A percentile compares a stretch with the other conserved stretches of the same genome.
These are phyloP conservation scores for Quercus tomentella DNA, from an alignment of 331 rosid genomes.

Conservation along the genomic window DNA sequence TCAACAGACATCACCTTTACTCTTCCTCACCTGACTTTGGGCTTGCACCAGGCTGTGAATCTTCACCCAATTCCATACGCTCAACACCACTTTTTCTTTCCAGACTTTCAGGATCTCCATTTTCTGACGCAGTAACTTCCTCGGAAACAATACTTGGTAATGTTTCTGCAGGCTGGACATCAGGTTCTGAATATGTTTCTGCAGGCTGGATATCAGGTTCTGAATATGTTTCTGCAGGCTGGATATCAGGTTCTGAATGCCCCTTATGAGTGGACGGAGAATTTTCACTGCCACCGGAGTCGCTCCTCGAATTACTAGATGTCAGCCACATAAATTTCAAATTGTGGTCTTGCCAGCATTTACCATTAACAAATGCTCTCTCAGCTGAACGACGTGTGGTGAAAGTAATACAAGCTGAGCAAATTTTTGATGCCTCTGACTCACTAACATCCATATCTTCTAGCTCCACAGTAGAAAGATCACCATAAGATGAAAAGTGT, in stretches of 20 bases:
- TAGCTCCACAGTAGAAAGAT: constrained; percentile 53
- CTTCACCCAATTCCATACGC: constrained; percentile 43
- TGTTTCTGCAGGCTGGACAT: constrained; percentile 36
- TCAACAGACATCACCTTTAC: constrained; percentile 40
- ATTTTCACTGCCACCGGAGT: constrained; percentile 36
- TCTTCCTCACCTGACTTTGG: constrained; percentile 37
- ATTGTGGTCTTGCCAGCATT: constrained; percentile 72
- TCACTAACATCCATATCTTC: constrained; percentile 42
- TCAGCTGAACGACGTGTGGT: constrained; percentile 74
- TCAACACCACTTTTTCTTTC: constrained; percentile 33
- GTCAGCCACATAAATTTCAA: constrained; percentile 69
- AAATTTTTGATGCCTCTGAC: constrained; percentile 42
- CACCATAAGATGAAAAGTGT: constrained; percentile 73
- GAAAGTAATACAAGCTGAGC: constrained; percentile 47
- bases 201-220: constrained; percentile 33
- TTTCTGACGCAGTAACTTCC: constrained; percentile 34
- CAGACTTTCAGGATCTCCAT: constrained; percentile 31
- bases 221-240: constrained; percentile 9
- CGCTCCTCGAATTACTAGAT: constrained; percentile 35
- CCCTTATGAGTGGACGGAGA: constrained; percentile 49
- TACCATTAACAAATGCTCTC: constrained; percentile 67
- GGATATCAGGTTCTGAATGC: constrained; percentile 34
- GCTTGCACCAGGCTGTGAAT: constrained; percentile 27
- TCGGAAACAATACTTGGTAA: constrained; percentile 17
- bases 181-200: constrained; percentile 34